These are phyloP conservation scores for Yamadazyma blattariae DNA, from an alignment of 1,139 yeast species.

Conservation along the genomic window DNA sequence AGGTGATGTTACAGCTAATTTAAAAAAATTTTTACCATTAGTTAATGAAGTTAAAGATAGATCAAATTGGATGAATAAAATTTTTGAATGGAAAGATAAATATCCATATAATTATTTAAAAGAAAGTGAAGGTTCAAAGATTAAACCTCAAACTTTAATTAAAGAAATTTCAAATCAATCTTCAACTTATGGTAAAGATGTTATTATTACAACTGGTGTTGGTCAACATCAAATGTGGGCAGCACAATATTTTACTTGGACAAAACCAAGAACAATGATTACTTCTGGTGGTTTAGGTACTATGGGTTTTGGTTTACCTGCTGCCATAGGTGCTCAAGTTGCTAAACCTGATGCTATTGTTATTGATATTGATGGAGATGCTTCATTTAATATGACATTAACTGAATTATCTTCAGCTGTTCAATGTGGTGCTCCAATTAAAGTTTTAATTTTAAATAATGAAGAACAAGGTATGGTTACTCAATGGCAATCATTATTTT, in stretches of 20 bases:
- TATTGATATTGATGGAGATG: conserved; percentile 97
- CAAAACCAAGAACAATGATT: conserved; percentile 84
- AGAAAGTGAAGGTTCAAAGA: conserved; percentile 65
- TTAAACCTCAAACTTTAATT: conserved; percentile 92
- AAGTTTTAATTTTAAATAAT: conserved; percentile 84
- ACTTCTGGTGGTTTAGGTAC: conserved; percentile 99
- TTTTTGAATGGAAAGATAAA: conserved; percentile 78
- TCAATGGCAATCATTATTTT: conserved; percentile 97
- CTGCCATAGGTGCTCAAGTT: conserved; percentile 97
- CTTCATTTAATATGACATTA: conserved; percentile 95
- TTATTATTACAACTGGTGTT: conserved; percentile 93
- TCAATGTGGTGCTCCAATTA: conserved; percentile 88
- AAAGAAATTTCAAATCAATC: conserved; percentile 75
- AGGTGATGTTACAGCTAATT: conserved; percentile 87
- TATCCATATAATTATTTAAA: conserved; percentile 80
- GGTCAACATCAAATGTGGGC: conserved; percentile 99
- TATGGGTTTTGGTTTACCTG: conserved; percentile 96
- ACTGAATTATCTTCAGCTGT: conserved; percentile 92
- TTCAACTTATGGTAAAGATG: conserved; percentile 63
- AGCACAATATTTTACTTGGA: conserved; percentile 96
- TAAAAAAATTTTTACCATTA: conserved; percentile 69
- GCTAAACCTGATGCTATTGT: conserved; percentile 94
- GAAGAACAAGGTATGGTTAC: conserved; percentile 99
- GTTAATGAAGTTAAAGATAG: conserved; percentile 61
- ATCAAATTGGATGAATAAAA: conserved; percentile 73